Percentiles rank a stretch among this genome's conserved stretches.
Conservation (phyloP, 2,329 filamentous ascomycete species). For the Hypoxylon sp. region DNA sequence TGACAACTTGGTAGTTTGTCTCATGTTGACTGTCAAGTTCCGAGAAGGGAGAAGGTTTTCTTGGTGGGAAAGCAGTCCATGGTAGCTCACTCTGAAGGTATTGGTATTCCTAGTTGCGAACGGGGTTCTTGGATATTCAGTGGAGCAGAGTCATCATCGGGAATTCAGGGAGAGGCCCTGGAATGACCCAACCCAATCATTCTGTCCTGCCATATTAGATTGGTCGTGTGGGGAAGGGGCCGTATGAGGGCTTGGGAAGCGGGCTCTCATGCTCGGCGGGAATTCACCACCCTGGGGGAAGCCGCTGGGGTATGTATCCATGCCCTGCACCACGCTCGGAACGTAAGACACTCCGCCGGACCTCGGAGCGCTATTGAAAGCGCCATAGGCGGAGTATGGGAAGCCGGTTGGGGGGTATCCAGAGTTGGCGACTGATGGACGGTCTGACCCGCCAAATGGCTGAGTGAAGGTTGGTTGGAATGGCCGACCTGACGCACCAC, state of each 20-base stretch:
- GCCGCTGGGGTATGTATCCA: slow-evolving; percentile 60
- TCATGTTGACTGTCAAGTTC: neutral
- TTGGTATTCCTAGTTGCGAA: neutral
- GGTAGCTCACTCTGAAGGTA: neutral
- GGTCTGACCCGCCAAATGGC: slow-evolving; percentile 60
- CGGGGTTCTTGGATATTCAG: neutral
- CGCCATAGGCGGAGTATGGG: slow-evolving; percentile 60
- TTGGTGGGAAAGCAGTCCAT: neutral
- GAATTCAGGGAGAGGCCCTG: slow-evolving; percentile 81
- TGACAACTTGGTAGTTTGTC: neutral
- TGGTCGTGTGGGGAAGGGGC: slow-evolving; percentile 55
- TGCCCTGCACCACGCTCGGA: slow-evolving; percentile 57
- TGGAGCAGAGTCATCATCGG: slow-evolving; percentile 55
- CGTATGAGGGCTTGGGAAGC: slow-evolving; percentile 55
- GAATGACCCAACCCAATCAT: slow-evolving; percentile 75
- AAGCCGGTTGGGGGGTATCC: slow-evolving; percentile 60
- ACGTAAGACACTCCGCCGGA: slow-evolving; percentile 58
- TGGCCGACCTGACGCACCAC: slow-evolving; percentile 58
- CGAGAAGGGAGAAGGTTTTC: neutral
- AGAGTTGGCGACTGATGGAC: slow-evolving; percentile 57
- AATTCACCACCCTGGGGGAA: slow-evolving; percentile 60
- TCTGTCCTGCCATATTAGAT: slow-evolving; percentile 59
- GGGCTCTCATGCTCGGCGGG: slow-evolving; percentile 62
- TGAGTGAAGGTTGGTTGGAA: slow-evolving; percentile 62
- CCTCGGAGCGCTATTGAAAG: slow-evolving; percentile 60